Conservation (phyloP, 2,329 filamentous ascomycete genomes). For the Colletotrichum navitas region DNA sequence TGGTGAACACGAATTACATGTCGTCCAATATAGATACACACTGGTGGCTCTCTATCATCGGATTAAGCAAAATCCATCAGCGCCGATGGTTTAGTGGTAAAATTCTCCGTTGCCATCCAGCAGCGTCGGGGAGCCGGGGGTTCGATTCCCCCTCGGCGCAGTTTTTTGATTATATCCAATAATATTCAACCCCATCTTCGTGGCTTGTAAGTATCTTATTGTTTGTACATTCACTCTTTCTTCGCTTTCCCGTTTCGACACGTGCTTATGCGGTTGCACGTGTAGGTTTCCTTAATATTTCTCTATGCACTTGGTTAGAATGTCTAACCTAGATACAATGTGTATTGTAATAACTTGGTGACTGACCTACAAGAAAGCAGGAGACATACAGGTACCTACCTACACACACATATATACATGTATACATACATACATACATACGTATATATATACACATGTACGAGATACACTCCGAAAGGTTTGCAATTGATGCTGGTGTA, state of each 20-base stretch:
- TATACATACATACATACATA: too few relatives aligned
- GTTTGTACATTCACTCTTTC: not conserved
- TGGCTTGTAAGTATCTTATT: not conserved
- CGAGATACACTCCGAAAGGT: not conserved
- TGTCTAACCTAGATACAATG: not conserved
- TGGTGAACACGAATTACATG: too few relatives aligned
- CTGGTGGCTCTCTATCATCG: fast-evolving
- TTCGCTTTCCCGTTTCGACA: not conserved
- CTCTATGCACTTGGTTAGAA: not conserved
- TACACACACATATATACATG: not conserved
- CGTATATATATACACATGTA: too few relatives aligned
- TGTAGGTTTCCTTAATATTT: not conserved
- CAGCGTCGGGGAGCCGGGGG: constrained; percentile 27
- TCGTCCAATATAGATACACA: fast-evolving
- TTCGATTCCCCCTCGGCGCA: constrained; percentile 25
- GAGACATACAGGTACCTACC: not conserved
- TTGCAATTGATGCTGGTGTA: not conserved
- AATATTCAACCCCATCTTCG: too few relatives aligned
- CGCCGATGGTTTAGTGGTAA: constrained; percentile 27
- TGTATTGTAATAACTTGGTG: not conserved
- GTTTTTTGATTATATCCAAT: too few relatives aligned
- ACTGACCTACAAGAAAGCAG: not conserved
- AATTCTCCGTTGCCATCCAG: constrained; percentile 24
- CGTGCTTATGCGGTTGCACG: too few relatives aligned
- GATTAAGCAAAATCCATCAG: not conserved